phyloP scores from a whole-genome alignment of 441 rosid genomes.

The Iberis amara region DNA sequence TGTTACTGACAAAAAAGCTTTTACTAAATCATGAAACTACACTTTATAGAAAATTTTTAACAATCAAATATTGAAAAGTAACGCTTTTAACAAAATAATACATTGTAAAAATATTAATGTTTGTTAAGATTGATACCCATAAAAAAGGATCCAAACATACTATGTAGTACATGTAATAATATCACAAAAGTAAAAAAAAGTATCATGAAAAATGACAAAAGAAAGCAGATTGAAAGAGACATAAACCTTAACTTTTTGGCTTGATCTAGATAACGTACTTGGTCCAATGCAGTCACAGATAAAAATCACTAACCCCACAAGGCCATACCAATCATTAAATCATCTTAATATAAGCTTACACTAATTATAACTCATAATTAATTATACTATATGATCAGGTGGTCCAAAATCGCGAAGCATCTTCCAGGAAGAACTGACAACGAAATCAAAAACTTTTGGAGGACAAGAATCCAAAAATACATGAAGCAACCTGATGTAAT shows the following conservation, averaged over 20 bases:
- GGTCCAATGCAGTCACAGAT: slow-evolving; percentile 8
- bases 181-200: slow-evolving; percentile 12
- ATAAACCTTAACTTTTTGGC: slow-evolving; percentile 39
- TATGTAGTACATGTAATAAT: slow-evolving; percentile 3
- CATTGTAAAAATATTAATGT: background rate
- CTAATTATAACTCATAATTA: slow-evolving; percentile 7
- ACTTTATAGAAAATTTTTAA: background rate
- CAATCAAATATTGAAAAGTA: background rate
- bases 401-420: slow-evolving; percentile 98
- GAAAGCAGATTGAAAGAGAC: slow-evolving; percentile 38
- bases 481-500: slow-evolving; percentile 52
- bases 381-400: slow-evolving; percentile 38
- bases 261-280: slow-evolving; percentile 22
- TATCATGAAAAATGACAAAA: slow-evolving; percentile 5
- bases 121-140: too few relatives aligned
- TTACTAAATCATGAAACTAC: background rate
- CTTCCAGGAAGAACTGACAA: slow-evolving; percentile 97
- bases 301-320: slow-evolving; percentile 17
- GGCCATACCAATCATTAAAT: background rate
- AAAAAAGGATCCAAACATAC: slow-evolving; percentile 20
- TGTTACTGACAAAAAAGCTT: background rate
- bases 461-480: slow-evolving; percentile 91
- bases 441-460: slow-evolving; percentile 93
- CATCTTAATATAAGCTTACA: background rate
- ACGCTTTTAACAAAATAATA: background rate